These are phyloP conservation scores for Trichophyton equinum DNA, from an alignment of 2,329 filamentous ascomycete species.

Conservation along the genomic window DNA sequence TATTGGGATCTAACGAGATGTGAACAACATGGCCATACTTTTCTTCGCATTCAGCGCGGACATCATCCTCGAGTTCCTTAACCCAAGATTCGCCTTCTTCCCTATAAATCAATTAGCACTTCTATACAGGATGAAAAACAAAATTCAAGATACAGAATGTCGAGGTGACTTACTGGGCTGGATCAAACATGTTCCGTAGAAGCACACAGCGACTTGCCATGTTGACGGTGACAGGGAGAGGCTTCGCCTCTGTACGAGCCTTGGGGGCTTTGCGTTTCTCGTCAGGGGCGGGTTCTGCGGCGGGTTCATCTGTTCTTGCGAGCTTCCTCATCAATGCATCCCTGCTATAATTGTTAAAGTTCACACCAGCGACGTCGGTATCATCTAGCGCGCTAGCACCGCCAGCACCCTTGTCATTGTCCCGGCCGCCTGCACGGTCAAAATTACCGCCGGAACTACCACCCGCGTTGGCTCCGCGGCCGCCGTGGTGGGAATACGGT, in stretches of 20 bases:
- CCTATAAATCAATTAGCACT: conserved; percentile 39
- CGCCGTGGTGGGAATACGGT: conserved; percentile 78
- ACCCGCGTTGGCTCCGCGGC: conserved; percentile 70
- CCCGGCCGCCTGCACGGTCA: conserved; percentile 77
- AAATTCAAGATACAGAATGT: background rate
- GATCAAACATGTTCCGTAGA: conserved; percentile 90
- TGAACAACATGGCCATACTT: conserved; percentile 98
- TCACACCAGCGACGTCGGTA: conserved; percentile 93
- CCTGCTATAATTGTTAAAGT: conserved; percentile 98
- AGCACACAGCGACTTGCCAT: conserved; percentile 89
- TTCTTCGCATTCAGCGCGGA: conserved; percentile 79
- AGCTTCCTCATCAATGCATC: conserved; percentile 98
- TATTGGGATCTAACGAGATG: conserved; percentile 87
- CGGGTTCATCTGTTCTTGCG: conserved; percentile 79
- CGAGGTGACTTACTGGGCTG: conserved; percentile 61
- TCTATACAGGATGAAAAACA: background rate
- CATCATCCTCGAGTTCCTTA: conserved; percentile 87
- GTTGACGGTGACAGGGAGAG: conserved; percentile 73
- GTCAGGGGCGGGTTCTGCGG: conserved; percentile 43
- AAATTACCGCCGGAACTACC: conserved; percentile 58
- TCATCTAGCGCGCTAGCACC: conserved; percentile 93
- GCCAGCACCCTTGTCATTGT: conserved; percentile 74
- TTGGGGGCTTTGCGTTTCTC: conserved; percentile 62
- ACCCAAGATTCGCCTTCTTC: conserved; percentile 80
- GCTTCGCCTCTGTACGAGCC: conserved; percentile 66